These are phyloP conservation scores for Hibiscus trionum DNA, from an alignment of 345 rosid genomes.

Conservation along the genomic window DNA sequence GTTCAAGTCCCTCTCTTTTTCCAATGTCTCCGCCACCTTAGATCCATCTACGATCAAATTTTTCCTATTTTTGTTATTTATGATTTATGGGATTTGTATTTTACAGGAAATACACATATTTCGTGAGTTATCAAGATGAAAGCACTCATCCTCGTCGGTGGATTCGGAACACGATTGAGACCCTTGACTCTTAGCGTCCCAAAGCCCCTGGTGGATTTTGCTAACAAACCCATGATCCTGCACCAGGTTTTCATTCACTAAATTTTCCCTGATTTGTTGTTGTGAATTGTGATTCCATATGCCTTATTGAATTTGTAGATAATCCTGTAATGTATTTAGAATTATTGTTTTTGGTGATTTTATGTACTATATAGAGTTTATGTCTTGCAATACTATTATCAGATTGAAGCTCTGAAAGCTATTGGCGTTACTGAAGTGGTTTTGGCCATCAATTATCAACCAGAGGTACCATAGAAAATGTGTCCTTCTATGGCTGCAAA, in stretches of 20 bases:
- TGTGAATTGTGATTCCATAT: neutral
- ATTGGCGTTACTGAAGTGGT: conserved; percentile 73
- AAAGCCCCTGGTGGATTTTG: conserved; percentile 77
- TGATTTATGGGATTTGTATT: neutral
- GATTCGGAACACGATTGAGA: conserved; percentile 69
- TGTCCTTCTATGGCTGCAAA: neutral
- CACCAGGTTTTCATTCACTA: conserved; percentile 44
- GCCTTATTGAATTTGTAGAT: neutral
- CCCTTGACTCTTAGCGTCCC: conserved; percentile 74
- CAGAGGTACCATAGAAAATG: conserved; percentile 36
- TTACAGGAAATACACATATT: conserved; percentile 15
- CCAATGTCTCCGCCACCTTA: neutral
- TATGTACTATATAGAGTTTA: neutral
- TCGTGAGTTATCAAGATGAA: conserved; percentile 37
- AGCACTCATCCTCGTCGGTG: conserved; percentile 82
- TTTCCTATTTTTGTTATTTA: neutral
- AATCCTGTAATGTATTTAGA: neutral
- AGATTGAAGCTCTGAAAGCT: conserved; percentile 77
- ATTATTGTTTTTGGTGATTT: neutral
- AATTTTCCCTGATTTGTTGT: neutral
- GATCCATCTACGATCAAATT: neutral
- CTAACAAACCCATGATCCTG: conserved; percentile 77
- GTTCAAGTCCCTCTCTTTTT: neutral
- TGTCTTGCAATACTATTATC: neutral
- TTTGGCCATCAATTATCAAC: conserved; percentile 77